These are phyloP conservation scores for Candida hispaniensis DNA, from an alignment of 805 yeast genomes.

Conservation along the genomic window DNA sequence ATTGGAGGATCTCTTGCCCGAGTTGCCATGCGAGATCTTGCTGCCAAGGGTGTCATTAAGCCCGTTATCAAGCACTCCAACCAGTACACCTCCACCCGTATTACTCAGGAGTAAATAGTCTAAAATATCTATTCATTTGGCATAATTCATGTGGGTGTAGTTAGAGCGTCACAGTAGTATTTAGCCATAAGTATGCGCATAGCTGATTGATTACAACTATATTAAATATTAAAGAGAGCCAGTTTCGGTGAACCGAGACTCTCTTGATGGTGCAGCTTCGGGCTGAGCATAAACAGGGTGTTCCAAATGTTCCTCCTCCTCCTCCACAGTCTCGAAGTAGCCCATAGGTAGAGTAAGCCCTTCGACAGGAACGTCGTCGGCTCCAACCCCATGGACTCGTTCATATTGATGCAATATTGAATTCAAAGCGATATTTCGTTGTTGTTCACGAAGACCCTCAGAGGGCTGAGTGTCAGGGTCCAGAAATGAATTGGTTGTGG, in stretches of 20 bases:
- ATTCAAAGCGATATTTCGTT: conserved; percentile 14
- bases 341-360: conserved; percentile 14
- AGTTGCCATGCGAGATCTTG: conserved; percentile 93
- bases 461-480: conserved; percentile 9
- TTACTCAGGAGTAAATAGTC: conserved; percentile 12
- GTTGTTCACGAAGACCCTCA: conserved; percentile 3
- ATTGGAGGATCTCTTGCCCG: conserved; percentile 98
- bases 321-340: conserved; percentile 15
- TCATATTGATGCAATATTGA: conserved; percentile 17
- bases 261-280: conserved; percentile 11
- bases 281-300: conserved; percentile 15
- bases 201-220: too few relatives aligned
- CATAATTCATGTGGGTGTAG: too few relatives aligned
- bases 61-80: conserved; percentile 91
- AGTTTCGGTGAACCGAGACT: conserved; percentile 12
- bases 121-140: not conserved
- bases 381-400: conserved; percentile 12
- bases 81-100: conserved; percentile 76
- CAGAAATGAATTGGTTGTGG: conserved; percentile 1
- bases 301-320: conserved; percentile 14
- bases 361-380: conserved; percentile 14
- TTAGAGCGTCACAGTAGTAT: too few relatives aligned
- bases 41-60: conserved; percentile 87
- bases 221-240: conserved; percentile 7
- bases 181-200: too few relatives aligned